Evolutionary conservation across 768 basidiomycete genomes (phyloP).

Genomic region (Leccinum pellstonianum): DNA sequence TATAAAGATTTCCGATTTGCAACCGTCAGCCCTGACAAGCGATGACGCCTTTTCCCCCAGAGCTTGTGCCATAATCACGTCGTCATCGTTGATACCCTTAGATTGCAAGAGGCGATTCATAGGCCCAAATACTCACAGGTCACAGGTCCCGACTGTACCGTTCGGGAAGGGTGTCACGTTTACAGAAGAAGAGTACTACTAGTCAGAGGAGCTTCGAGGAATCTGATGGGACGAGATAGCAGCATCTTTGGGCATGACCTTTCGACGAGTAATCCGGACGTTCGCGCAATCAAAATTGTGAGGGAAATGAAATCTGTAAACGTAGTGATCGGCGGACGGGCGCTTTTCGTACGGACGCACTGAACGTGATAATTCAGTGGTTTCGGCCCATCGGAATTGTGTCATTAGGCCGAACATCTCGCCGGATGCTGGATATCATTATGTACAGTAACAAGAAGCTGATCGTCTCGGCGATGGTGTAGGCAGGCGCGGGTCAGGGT

Average conservation of each 20-base stretch:
- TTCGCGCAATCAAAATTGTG: background rate
- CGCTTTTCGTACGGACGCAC: background rate
- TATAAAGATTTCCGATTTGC: slow-evolving; percentile 8
- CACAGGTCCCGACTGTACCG: slow-evolving; percentile 36
- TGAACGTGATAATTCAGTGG: background rate
- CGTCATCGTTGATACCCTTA: slow-evolving; percentile 39
- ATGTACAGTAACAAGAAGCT: slow-evolving; percentile 14
- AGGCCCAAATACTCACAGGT: no score
- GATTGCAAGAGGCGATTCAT: slow-evolving; percentile 34
- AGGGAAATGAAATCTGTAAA: background rate
- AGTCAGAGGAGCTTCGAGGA: slow-evolving; percentile 38
- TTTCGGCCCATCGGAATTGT: background rate
- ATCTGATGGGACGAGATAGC: slow-evolving; percentile 36
- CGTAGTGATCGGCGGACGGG: background rate
- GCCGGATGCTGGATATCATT: background rate
- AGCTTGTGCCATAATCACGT: slow-evolving; percentile 45
- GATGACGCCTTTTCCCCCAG: slow-evolving; percentile 15
- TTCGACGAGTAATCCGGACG: background rate
- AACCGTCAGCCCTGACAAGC: background rate
- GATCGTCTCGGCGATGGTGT: background rate
- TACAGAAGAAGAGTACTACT: slow-evolving; percentile 33
- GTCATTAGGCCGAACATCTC: background rate
- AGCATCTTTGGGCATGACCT: slow-evolving; percentile 35
- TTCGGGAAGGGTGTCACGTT: slow-evolving; percentile 42
- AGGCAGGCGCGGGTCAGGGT: background rate